phyloP scores from a whole-genome alignment of 257 asterid genomes.

The Verbena officinalis region DNA sequence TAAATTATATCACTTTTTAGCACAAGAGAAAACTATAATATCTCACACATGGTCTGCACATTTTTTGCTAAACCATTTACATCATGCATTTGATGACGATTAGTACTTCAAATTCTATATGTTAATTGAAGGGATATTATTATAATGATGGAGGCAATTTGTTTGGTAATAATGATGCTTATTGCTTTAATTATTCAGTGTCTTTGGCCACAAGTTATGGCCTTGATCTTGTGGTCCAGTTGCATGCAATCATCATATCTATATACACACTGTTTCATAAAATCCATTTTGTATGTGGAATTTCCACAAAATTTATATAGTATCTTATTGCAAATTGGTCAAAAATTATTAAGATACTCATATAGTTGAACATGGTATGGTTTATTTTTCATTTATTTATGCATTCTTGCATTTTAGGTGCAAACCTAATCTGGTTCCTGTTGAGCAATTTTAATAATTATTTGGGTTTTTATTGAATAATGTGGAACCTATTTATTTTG shows the following conservation, averaged over 20 bases:
- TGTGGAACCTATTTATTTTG: too few species aligned
- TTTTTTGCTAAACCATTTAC: background rate
- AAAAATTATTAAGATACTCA: too few species aligned
- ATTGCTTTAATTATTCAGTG: constrained; percentile 16
- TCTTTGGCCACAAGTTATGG: constrained; percentile 11
- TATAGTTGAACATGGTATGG: too few species aligned
- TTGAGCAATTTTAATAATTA: too few species aligned
- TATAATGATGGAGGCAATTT: background rate
- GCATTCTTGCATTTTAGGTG: background rate
- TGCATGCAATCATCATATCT: background rate
- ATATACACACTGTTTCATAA: background rate
- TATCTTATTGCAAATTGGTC: too few species aligned
- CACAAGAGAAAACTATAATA: background rate
- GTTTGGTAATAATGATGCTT: constrained; percentile 5
- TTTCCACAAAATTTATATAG: background rate
- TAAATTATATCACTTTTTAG: background rate
- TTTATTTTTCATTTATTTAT: too few species aligned
- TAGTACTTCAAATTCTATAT: background rate
- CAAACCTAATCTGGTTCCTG: background rate
- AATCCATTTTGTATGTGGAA: background rate
- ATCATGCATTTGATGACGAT: constrained; percentile 15
- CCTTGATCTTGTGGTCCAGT: constrained; percentile 25
- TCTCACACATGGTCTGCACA: constrained; percentile 25
- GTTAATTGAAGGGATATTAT: background rate
- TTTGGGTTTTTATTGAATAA: too few species aligned